Evolutionary conservation across 169 alveolate species (phyloP).

Genomic region (Theileria equi): DNA sequence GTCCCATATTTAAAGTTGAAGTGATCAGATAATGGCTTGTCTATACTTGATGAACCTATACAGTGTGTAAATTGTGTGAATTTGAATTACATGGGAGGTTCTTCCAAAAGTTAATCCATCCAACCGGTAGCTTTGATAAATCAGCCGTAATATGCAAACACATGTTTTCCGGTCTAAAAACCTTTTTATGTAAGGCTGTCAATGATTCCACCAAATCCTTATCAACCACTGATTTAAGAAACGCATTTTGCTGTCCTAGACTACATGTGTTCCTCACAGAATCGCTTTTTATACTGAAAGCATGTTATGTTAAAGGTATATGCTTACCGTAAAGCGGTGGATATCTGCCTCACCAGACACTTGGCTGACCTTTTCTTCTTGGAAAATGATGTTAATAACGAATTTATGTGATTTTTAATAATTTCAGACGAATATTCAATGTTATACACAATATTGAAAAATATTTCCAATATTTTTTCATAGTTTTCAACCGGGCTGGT

Average conservation of each 20-base stretch:
- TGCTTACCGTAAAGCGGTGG: slow-evolving; percentile 19
- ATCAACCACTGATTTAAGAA: slow-evolving; percentile 3
- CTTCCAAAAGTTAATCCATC: slow-evolving; percentile 34
- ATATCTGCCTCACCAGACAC: slow-evolving; percentile 22
- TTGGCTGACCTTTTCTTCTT: slow-evolving; percentile 59
- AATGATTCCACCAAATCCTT: background rate
- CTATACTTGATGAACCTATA: too few species aligned
- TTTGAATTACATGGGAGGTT: slow-evolving; percentile 30
- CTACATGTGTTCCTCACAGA: slow-evolving; percentile 29
- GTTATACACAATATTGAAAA: slow-evolving; percentile 42
- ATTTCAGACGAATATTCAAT: slow-evolving; percentile 37
- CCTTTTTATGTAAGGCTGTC: slow-evolving; percentile 23
- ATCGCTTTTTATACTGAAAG: slow-evolving; percentile 2
- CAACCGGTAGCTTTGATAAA: slow-evolving; percentile 11
- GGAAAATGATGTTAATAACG: slow-evolving; percentile 30
- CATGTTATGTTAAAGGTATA: background rate
- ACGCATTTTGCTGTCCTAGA: slow-evolving; percentile 39
- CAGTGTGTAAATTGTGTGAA: background rate
- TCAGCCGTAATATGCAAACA: slow-evolving; percentile 48
- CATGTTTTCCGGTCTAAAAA: slow-evolving; percentile 25
- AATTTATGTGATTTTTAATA: slow-evolving; percentile 10
- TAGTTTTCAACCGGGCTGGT: slow-evolving; percentile 58
- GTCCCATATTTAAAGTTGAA: slow-evolving; percentile 43
- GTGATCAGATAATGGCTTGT: slow-evolving; percentile 5
- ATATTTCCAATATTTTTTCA: slow-evolving; percentile 25